Conservation (phyloP, 2,329 filamentous ascomycete species). For the Coniochaeta sp. region DNA sequence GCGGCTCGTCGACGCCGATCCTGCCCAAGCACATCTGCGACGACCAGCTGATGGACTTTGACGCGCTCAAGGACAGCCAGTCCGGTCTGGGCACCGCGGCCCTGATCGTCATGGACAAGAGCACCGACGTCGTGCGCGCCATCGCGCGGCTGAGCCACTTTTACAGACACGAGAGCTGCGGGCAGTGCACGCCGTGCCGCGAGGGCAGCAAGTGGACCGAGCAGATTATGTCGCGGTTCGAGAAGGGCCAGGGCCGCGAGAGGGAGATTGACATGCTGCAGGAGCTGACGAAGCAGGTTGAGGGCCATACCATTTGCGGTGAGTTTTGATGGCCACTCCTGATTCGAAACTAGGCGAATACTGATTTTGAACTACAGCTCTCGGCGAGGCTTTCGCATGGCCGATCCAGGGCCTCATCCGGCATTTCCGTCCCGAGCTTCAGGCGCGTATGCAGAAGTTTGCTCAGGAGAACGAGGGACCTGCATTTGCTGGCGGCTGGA, state of each 20-base stretch:
- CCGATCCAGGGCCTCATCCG: slow-evolving; percentile 96
- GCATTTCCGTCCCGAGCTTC: slow-evolving; percentile 94
- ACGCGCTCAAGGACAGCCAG: slow-evolving; percentile 95
- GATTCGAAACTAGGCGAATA: neutral
- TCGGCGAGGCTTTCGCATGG: slow-evolving; percentile 98
- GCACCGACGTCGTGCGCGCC: slow-evolving; percentile 87
- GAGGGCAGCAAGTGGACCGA: slow-evolving; percentile 99
- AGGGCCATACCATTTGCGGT: slow-evolving; percentile 98
- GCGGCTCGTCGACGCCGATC: slow-evolving; percentile 93
- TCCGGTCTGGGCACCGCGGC: slow-evolving; percentile 95
- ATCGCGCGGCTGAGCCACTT: slow-evolving; percentile 92
- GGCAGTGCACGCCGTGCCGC: slow-evolving; percentile 98
- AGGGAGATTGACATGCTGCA: slow-evolving; percentile 99
- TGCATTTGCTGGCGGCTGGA: slow-evolving; percentile 82
- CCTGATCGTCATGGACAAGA: slow-evolving; percentile 99
- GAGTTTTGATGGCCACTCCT: slow-evolving; percentile 27
- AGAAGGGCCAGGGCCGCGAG: slow-evolving; percentile 79
- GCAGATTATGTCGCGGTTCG: slow-evolving; percentile 97
- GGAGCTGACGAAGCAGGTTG: slow-evolving; percentile 98
- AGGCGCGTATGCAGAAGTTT: slow-evolving; percentile 81
- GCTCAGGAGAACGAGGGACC: slow-evolving; percentile 64
- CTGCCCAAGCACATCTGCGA: slow-evolving; percentile 86
- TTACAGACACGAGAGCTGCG: slow-evolving; percentile 97
- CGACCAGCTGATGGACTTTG: slow-evolving; percentile 97
- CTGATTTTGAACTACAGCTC: slow-evolving; percentile 40